A percentile compares a stretch with the other conserved stretches of the same genome.
These are phyloP conservation scores for Wallacemonas sp. DNA, from an alignment of 208 protist species.

Conservation along the genomic window DNA sequence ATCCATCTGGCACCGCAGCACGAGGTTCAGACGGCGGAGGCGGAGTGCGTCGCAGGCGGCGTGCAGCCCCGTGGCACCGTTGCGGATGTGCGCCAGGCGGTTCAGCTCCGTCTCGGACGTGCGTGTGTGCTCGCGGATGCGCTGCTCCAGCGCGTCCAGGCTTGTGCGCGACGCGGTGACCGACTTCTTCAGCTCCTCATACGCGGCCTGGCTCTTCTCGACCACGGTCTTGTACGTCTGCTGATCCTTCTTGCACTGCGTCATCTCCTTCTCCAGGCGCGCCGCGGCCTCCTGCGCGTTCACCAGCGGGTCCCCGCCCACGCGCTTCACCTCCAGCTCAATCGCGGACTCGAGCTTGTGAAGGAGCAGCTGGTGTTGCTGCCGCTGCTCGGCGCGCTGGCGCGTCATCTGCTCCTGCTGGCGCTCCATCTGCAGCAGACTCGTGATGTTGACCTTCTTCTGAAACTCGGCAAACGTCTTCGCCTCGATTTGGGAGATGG, in stretches of 20 bases:
- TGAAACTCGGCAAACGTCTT: slow-evolving; percentile 92
- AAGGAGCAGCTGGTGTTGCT: slow-evolving; percentile 74
- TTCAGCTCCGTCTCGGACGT: slow-evolving; percentile 58
- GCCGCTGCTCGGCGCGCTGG: slow-evolving; percentile 65
- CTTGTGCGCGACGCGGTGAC: slow-evolving; percentile 40
- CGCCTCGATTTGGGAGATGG: slow-evolving; percentile 80
- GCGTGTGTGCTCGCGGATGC: slow-evolving; percentile 52
- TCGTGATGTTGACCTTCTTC: slow-evolving; percentile 73
- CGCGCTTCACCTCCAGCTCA: slow-evolving; percentile 66
- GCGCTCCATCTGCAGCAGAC: slow-evolving; percentile 91
- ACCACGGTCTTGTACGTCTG: slow-evolving; percentile 54
- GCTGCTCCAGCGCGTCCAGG: slow-evolving; percentile 61
- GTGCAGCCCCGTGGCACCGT: slow-evolving; percentile 69
- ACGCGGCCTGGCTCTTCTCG: slow-evolving; percentile 49
- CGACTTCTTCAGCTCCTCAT: slow-evolving; percentile 34
- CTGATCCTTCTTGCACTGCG: slow-evolving; percentile 66
- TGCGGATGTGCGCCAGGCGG: slow-evolving; percentile 60
- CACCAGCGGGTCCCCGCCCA: slow-evolving; percentile 35
- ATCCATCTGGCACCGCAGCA: slow-evolving; percentile 88
- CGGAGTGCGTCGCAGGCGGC: slow-evolving; percentile 83
- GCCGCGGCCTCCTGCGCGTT: slow-evolving; percentile 43
- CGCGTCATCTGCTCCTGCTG: slow-evolving; percentile 42
- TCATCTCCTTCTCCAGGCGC: slow-evolving; percentile 49
- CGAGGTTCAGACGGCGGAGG: slow-evolving; percentile 67
- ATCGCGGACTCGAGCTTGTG: slow-evolving; percentile 80